Base-by-base conservation (phyloP, 192 early-diverging fungal genomes). In the Haplosporangium gracile region DNA sequence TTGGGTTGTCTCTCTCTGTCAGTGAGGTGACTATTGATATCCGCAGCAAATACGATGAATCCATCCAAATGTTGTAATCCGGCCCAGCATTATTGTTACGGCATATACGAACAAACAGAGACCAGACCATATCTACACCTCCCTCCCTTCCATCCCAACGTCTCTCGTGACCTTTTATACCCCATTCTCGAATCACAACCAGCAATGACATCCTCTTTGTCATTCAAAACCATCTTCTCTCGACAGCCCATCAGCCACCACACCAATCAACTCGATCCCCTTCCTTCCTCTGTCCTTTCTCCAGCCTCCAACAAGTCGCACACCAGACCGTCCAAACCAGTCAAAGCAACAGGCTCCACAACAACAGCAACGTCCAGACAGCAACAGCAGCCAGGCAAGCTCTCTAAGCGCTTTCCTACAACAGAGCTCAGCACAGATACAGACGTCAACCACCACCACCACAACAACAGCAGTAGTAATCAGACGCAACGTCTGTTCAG, bases 191-290 rank as follows among this genome's bases (percentile, higher is more conserved):
- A 8, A 36, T 7, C 24, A 15, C 63, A 49, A 13, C 16, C 24
- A 24, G n/a, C 47, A 24, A 80, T 80, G 72, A 68, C 79, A 51
- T 42, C 78, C 32, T 63, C 70, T 16, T 51, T 69, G 15, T 43
- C 79, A 39, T 36, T 80, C 42, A 68, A 38, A 68, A 10, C 79
- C 11, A 22, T 81, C 63, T 70, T 81, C 49, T 65, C 29, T 29
- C 70, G 24, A 39, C 22, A 63, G 43, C 42, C 80, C 45, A 15
- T 72, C n/a, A 29, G 29, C 49, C 5, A 70, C 26, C 29, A 43
- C 20, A n/a, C 43, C 42, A 38, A 53, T 29, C 42, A 68, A 10
- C 3, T 20, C 26, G 34, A 18, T 8, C 9, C n/a, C 34, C 57
- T 39, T 68, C 20, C 1, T n/a, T 22, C 24, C 16, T 9, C 51